These are phyloP conservation scores for Hydnomerulius pinastri DNA, from an alignment of 768 basidiomycete genomes.

Conservation along the genomic window DNA sequence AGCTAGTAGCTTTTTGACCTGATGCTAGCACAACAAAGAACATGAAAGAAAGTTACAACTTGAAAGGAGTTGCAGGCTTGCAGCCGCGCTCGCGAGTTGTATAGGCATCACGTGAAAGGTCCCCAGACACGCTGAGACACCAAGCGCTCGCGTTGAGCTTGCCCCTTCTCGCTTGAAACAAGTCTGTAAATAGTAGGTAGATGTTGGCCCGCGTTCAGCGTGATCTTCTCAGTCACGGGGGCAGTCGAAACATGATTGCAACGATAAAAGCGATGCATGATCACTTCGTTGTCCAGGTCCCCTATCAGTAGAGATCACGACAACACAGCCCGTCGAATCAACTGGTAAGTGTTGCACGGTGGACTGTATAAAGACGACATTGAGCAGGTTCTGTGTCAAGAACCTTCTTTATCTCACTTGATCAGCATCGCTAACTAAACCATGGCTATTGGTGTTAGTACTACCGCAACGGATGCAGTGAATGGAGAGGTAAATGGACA, in stretches of 20 bases:
- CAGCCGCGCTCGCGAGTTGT: too few species aligned
- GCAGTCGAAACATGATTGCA: too few species aligned
- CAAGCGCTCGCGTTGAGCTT: too few species aligned
- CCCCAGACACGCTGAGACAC: too few species aligned
- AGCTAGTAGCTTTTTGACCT: background rate
- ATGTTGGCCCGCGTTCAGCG: too few species aligned
- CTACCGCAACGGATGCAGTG: background rate
- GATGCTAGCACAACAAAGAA: background rate
- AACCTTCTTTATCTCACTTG: background rate
- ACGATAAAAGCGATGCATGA: background rate
- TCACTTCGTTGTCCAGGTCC: background rate
- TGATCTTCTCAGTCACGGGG: background rate
- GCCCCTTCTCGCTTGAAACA: too few species aligned
- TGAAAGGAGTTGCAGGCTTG: too few species aligned
- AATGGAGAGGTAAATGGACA: background rate
- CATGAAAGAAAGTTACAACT: too few species aligned
- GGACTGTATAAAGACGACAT: slow-evolving; percentile 2
- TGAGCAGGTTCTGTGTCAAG: background rate
- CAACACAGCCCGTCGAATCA: background rate
- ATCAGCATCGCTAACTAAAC: background rate
- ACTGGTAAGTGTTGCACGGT: background rate
- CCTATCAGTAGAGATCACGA: background rate
- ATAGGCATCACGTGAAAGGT: too few species aligned
- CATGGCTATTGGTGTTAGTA: slow-evolving; percentile 12
- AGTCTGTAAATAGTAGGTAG: too few species aligned